These are phyloP conservation scores for Euphorbia peplus DNA, from an alignment of 345 rosid species.

Conservation along the genomic window DNA sequence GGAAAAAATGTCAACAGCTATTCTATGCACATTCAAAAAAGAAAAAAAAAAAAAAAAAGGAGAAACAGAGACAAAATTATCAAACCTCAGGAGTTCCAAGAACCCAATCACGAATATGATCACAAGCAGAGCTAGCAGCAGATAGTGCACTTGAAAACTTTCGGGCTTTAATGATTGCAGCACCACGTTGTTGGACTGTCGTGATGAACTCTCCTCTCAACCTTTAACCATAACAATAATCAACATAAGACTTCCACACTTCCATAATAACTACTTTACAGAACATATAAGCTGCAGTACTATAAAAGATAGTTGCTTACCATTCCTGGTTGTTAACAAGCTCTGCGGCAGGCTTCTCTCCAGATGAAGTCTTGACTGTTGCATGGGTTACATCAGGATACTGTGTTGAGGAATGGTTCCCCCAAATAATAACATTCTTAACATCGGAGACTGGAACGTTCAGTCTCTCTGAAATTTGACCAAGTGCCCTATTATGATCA, in stretches of 20 bases:
- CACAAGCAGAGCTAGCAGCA: constrained; percentile 99
- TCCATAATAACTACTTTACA: neutral
- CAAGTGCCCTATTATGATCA: constrained; percentile 98
- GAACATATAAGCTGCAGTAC: neutral
- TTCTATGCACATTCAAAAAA: neutral
- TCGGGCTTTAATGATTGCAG: constrained; percentile 97
- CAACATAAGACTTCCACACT: neutral
- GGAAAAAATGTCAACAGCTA: neutral
- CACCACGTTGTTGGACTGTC: constrained; percentile 98
- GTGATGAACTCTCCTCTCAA: constrained; percentile 77
- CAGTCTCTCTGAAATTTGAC: constrained; percentile 89
- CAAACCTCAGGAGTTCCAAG: constrained; percentile 96
- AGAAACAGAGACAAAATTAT: neutral
- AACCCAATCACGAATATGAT: constrained; percentile 98
- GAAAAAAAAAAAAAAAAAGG: constrained; percentile 8
- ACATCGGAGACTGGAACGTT: constrained; percentile 86
- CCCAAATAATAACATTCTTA: constrained; percentile 95
- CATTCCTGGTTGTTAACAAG: constrained; percentile 83
- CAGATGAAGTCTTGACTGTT: constrained; percentile 64
- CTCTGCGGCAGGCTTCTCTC: constrained; percentile 73
- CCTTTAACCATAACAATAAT: constrained; percentile 40
- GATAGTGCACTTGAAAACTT: constrained; percentile 95
- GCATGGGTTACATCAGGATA: constrained; percentile 99
- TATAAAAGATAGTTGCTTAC: constrained; percentile 28
- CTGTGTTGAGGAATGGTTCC: constrained; percentile 95